Conservation (phyloP, 371 early-diverging fungal genomes). For the Syncephalastrum sp. region DNA sequence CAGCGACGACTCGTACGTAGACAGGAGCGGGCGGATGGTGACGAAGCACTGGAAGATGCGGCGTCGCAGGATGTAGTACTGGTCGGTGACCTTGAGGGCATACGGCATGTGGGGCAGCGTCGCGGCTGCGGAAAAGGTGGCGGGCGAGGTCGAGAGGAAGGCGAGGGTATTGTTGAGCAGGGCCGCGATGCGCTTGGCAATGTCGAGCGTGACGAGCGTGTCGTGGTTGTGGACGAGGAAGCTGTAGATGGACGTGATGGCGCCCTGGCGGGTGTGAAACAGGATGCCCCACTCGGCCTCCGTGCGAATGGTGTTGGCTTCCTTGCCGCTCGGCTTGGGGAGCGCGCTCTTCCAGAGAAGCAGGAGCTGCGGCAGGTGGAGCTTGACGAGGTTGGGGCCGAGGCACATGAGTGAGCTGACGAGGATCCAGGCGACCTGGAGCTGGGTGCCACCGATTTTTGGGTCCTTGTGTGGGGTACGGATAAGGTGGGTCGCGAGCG, state of each 20-base stretch:
- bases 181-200: conserved; percentile 79
- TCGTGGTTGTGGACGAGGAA: conserved; percentile 71
- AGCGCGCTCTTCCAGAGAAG: conserved; percentile 71
- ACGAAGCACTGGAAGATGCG: conserved; percentile 78
- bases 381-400: conserved; percentile 78
- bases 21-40: conserved; percentile 57
- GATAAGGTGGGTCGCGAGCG: conserved; percentile 72
- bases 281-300: conserved; percentile 72
- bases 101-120: conserved; percentile 43
- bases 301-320: conserved; percentile 51
- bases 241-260: conserved; percentile 70
- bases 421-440: conserved; percentile 81
- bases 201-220: conserved; percentile 70
- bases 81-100: conserved; percentile 55
- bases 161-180: conserved; percentile 75
- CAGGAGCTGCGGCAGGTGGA: conserved; percentile 78
- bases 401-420: conserved; percentile 78
- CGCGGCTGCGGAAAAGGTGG: conserved; percentile 41
- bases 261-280: conserved; percentile 69
- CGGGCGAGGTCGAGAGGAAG: conserved; percentile 63
- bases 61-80: conserved; percentile 59
- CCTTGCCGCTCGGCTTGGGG: conserved; percentile 62
- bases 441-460: conserved; percentile 60
- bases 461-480: conserved; percentile 63
- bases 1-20: conserved; percentile 66